Evolutionary conservation across 108 stramenopile species (phyloP).

Genomic region (Cyclostephanos tholiformis): DNA sequence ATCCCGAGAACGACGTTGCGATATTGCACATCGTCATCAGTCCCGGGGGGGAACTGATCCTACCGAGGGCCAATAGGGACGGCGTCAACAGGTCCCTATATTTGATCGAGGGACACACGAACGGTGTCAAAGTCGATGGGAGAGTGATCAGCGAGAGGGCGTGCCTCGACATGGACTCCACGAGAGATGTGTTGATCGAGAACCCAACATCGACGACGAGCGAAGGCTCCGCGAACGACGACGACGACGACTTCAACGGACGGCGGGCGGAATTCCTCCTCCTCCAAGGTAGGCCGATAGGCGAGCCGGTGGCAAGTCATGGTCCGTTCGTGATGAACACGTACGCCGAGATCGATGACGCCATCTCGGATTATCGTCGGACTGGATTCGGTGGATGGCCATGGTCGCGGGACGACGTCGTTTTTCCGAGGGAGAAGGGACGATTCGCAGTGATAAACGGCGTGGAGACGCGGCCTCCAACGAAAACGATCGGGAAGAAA

Average conservation of each 20-base stretch:
- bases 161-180: slow-evolving; percentile 46
- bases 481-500: background rate
- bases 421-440: slow-evolving; percentile 58
- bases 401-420: slow-evolving; percentile 73
- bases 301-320: slow-evolving; percentile 82
- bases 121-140: slow-evolving; percentile 43
- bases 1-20: slow-evolving; percentile 69
- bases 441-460: slow-evolving; percentile 71
- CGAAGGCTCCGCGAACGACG: background rate
- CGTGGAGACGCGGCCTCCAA: slow-evolving; percentile 37
- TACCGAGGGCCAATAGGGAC: slow-evolving; percentile 54
- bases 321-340: slow-evolving; percentile 96
- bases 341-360: slow-evolving; percentile 72
- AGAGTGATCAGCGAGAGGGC: slow-evolving; percentile 41
- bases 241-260: slow-evolving; percentile 26
- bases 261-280: slow-evolving; percentile 56
- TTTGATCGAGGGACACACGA: slow-evolving; percentile 59
- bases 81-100: slow-evolving; percentile 65
- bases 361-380: slow-evolving; percentile 73
- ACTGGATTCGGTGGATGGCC: slow-evolving; percentile 85
- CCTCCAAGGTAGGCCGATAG: slow-evolving; percentile 72
- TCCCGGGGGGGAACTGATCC: slow-evolving; percentile 52
- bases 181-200: slow-evolving; percentile 52
- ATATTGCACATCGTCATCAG: slow-evolving; percentile 55
- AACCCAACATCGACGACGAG: slow-evolving; percentile 27